Conservation (phyloP, 2,329 filamentous ascomycete genomes). For the Trichoderma asperellum region DNA sequence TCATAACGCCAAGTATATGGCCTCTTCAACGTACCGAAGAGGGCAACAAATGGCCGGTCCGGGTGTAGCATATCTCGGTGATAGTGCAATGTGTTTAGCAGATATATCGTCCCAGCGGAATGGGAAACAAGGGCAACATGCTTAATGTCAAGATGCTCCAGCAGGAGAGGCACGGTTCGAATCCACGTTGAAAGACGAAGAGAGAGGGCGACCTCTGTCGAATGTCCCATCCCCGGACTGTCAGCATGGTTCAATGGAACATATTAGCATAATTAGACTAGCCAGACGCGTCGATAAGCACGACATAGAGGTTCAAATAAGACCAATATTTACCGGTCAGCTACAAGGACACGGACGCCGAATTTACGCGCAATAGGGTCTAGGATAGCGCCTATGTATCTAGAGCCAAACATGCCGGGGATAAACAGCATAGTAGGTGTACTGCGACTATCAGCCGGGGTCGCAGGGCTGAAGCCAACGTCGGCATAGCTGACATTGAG, state of each 20-base stretch:
- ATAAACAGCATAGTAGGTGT: constrained; percentile 15
- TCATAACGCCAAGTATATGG: neutral
- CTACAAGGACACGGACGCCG: constrained; percentile 5
- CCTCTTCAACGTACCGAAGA: neutral
- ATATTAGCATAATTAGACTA: neutral
- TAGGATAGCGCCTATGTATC: neutral
- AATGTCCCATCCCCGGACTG: constrained; percentile 9
- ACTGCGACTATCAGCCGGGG: neutral
- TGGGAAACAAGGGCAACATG: constrained; percentile 9
- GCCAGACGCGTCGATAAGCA: no score
- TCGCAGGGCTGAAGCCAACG: constrained; percentile 3
- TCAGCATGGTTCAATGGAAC: no score
- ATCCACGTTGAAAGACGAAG: constrained; percentile 5
- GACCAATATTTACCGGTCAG: neutral
- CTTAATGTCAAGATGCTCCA: neutral
- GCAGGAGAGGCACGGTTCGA: neutral
- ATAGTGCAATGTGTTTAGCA: constrained; percentile 5
- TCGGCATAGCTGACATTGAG: constrained; percentile 10
- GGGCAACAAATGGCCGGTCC: neutral
- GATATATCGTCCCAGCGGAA: constrained; percentile 6
- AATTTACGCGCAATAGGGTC: constrained; percentile 6
- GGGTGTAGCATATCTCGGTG: constrained; percentile 9
- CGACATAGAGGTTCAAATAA: no score
- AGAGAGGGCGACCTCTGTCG: neutral
- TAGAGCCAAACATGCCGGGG: constrained; percentile 19